Conservation (phyloP, 768 basidiomycete genomes). For the Xanthoconium purpureum region DNA sequence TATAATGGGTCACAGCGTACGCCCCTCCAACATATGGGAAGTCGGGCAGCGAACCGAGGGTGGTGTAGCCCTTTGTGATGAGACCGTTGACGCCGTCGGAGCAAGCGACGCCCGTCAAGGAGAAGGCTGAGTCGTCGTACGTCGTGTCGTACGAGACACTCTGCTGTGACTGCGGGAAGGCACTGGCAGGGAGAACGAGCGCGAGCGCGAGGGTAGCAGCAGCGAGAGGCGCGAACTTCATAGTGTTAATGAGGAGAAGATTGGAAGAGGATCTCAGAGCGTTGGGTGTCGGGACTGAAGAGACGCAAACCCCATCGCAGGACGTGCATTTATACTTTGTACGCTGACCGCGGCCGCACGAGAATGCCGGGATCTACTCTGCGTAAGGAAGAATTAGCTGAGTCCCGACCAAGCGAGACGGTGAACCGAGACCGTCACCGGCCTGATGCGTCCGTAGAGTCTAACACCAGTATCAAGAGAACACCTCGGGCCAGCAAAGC, state of each 20-base stretch:
- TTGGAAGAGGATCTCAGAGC: not conserved
- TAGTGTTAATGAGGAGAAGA: not conserved
- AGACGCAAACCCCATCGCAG: not conserved
- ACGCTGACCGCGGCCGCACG: not conserved
- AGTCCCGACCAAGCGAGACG: too few species aligned
- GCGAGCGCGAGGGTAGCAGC: slow-evolving; percentile 10
- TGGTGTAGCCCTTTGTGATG: slow-evolving; percentile 29
- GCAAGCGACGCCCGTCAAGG: slow-evolving; percentile 28
- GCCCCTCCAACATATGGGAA: slow-evolving; percentile 36
- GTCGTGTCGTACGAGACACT: slow-evolving; percentile 30
- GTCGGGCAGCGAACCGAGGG: slow-evolving; percentile 30
- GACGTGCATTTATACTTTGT: slow-evolving; percentile 14
- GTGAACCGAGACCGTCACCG: too few species aligned
- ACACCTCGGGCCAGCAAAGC: too few species aligned
- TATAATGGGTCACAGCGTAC: slow-evolving; percentile 29
- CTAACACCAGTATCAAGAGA: too few species aligned
- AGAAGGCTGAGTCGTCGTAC: slow-evolving; percentile 26
- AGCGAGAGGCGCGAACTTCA: slow-evolving; percentile 24
- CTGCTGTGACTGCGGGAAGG: slow-evolving; percentile 11
- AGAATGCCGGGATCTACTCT: not conserved
- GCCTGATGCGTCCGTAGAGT: too few species aligned
- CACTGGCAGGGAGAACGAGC: slow-evolving; percentile 15
- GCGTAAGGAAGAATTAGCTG: not conserved
- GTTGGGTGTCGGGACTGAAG: not conserved
- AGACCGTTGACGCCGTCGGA: slow-evolving; percentile 35